phyloP scores from a whole-genome alignment of 2,329 filamentous ascomycete species.

The Xylaria sp. region DNA sequence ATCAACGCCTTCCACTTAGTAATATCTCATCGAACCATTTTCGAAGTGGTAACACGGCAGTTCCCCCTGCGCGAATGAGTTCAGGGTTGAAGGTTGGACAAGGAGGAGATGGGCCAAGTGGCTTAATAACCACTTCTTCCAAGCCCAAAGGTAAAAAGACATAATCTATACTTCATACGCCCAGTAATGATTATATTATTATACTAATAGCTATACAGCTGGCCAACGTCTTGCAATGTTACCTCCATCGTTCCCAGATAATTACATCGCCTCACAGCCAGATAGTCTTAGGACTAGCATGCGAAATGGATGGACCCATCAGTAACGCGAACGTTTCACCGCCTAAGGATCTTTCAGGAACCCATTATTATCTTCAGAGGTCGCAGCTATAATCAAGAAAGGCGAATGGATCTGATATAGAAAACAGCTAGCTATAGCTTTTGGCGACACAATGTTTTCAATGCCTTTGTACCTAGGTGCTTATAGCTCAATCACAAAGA shows the following conservation, averaged over 20 bases:
- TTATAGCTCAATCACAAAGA: conserved; percentile 7
- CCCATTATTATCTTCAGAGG: neutral
- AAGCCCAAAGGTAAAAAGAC: conserved; percentile 42
- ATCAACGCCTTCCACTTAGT: conserved; percentile 34
- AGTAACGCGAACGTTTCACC: conserved; percentile 1
- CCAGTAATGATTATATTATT: neutral
- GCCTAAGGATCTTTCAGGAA: neutral
- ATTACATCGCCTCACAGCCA: conserved; percentile 26
- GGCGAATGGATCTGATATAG: neutral
- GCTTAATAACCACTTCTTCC: conserved; percentile 34
- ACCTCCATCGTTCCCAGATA: conserved; percentile 37
- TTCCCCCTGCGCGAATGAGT: conserved; percentile 45
- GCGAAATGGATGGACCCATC: conserved; percentile 31
- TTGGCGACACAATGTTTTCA: neutral
- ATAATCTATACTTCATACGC: neutral
- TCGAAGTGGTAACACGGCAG: conserved; percentile 32
- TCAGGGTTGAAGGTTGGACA: conserved; percentile 47
- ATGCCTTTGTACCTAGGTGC: conserved; percentile 1
- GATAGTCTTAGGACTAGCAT: conserved; percentile 35
- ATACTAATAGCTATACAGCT: conserved; percentile 36
- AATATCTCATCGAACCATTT: conserved; percentile 35
- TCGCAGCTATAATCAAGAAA: neutral
- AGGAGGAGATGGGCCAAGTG: conserved; percentile 31
- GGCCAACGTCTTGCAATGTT: conserved; percentile 39
- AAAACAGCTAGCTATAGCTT: neutral